These are phyloP conservation scores for Neurospora hispaniola DNA, from an alignment of 495 filamentous ascomycete genomes.

Conservation along the genomic window DNA sequence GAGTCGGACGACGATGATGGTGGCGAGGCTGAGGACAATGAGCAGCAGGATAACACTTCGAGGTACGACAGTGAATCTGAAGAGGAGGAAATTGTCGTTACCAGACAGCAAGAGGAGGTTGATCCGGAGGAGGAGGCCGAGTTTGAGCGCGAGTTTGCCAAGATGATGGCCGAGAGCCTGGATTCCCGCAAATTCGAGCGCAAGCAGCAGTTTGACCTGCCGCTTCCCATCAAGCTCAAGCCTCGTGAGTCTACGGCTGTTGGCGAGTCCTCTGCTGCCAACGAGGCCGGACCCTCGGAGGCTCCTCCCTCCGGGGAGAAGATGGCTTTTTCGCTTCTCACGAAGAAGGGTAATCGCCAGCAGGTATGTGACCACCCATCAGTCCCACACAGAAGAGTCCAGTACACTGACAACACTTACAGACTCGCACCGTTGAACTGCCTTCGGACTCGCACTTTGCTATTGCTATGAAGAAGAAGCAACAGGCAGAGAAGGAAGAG, in stretches of 20 bases:
- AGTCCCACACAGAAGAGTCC: neutral
- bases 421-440: slow-evolving; percentile 90
- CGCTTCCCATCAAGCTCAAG: slow-evolving; percentile 75
- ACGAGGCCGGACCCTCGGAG: slow-evolving; percentile 16
- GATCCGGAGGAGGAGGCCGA: slow-evolving; percentile 94
- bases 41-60: slow-evolving; percentile 27
- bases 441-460: slow-evolving; percentile 93
- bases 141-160: slow-evolving; percentile 95
- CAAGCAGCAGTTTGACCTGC: slow-evolving; percentile 86
- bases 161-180: slow-evolving; percentile 96
- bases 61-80: slow-evolving; percentile 49
- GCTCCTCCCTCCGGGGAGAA: slow-evolving; percentile 26
- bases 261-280: slow-evolving; percentile 15
- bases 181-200: slow-evolving; percentile 91
- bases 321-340: slow-evolving; percentile 94
- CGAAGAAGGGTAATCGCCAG: slow-evolving; percentile 91
- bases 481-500: slow-evolving; percentile 88
- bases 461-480: slow-evolving; percentile 88
- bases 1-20: slow-evolving; percentile 40
- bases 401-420: neutral
- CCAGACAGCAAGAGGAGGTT: slow-evolving; percentile 75
- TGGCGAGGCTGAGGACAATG: slow-evolving; percentile 35
- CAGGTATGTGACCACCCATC: slow-evolving; percentile 46
- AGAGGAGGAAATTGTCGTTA: slow-evolving; percentile 85
- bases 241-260: slow-evolving; percentile 46